Evolutionary conservation across 441 rosid species (phyloP).

Genomic region (Oxalis stricta): DNA sequence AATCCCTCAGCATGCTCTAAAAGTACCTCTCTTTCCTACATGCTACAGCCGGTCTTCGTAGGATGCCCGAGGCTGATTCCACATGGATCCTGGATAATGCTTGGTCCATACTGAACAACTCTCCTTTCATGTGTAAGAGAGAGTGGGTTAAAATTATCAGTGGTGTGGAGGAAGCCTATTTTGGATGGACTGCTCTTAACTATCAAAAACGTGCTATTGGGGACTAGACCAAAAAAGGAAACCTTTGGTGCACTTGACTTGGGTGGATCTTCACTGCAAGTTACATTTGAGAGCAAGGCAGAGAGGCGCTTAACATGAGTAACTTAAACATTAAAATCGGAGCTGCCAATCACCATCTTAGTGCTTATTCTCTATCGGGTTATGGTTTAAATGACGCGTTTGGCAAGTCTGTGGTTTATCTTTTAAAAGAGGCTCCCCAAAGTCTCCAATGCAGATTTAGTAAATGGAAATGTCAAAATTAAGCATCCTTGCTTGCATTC

Average conservation of each 20-base stretch:
- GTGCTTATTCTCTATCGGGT: slow-evolving; percentile 91
- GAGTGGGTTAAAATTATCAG: slow-evolving; percentile 77
- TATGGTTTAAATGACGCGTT: slow-evolving; percentile 98
- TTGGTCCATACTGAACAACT: slow-evolving; percentile 65
- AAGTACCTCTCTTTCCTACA: slow-evolving; percentile 72
- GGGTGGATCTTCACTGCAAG: slow-evolving; percentile 96
- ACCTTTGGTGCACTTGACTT: slow-evolving; percentile 96
- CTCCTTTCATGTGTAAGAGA: slow-evolving; percentile 61
- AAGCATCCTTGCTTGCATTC: slow-evolving; percentile 88
- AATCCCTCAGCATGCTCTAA: slow-evolving; percentile 67
- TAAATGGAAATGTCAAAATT: slow-evolving; percentile 46
- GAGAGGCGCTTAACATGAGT: slow-evolving; percentile 34
- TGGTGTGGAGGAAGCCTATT: slow-evolving; percentile 94
- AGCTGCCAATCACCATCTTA: slow-evolving; percentile 61
- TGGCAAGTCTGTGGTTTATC: slow-evolving; percentile 69
- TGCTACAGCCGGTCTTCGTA: slow-evolving; percentile 94
- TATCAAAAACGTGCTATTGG: slow-evolving; percentile 56
- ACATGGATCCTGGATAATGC: slow-evolving; percentile 83
- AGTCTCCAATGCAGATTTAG: slow-evolving; percentile 26
- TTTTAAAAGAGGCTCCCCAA: slow-evolving; percentile 38
- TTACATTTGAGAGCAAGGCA: slow-evolving; percentile 78
- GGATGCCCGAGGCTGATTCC: slow-evolving; percentile 67
- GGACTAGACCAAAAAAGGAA: slow-evolving; percentile 47
- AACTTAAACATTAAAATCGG: slow-evolving; percentile 75
- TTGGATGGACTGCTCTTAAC: slow-evolving; percentile 93